Base-by-base conservation (phyloP, 1,139 yeast species). In the Debaryomycetaceae sp. region DNA sequence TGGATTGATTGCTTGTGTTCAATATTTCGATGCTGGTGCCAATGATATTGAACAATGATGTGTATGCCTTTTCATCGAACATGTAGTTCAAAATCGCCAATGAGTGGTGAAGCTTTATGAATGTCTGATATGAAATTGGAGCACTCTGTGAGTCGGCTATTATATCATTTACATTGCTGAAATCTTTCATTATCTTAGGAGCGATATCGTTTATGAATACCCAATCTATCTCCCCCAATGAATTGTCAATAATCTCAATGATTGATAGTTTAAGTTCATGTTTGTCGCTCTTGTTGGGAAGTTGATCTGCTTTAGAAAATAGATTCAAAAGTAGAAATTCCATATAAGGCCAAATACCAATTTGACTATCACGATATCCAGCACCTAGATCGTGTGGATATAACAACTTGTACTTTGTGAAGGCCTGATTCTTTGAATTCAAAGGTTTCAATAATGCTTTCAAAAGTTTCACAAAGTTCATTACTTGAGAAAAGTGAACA, bases 301-400 rank as follows among this genome's bases (percentile, higher is more conserved):
- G 52, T 16, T 51, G 51, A 8, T 46, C 47, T 2, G 77, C 52
- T 29, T 73, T 73, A 14, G 73, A 76, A 49, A 91, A 78, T 1
- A 88, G 78, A 33, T 84, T 86, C n/a, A 73, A 62, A 31, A 86
- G 58, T 18, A 88, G 57, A 51, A 78, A 88, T 43, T 87, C 94
- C 40, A 87, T 63, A 51, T 89, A 91, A 3, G 95, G 91, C 80
- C 91, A 81, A 8, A 88, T 62, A 3, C 96, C 96, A 13, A 71
- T 63, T 36, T 73, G 59, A 41, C 61, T 77, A 37, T 61, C 59
- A 52, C 95, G 72, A 48, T 81, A 78, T 1, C 72, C 69, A 13
- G 59, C 59, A 0, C 96, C 96, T 22, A 88, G 59, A 41, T 76
- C 79, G 6, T 69, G 57, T 1, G 96, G 95, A 51, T 73, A 86